Evolutionary conservation across 2,329 filamentous ascomycete species (phyloP).

Genomic region (Moelleriella libera): DNA sequence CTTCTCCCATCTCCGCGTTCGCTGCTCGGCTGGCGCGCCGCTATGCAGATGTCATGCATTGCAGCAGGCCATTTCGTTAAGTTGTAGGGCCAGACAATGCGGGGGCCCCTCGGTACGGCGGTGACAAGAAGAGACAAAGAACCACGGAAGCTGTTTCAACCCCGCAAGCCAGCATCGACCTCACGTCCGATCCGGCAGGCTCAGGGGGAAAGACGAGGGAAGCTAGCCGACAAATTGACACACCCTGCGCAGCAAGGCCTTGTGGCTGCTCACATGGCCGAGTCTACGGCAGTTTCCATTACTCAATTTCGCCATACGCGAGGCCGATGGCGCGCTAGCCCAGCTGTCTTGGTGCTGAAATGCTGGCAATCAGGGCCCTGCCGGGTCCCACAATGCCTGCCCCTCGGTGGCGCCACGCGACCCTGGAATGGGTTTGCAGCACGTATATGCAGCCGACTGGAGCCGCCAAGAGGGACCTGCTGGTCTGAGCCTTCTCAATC

Average conservation of each 20-base stretch:
- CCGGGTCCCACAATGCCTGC: neutral
- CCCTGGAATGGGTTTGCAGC: neutral
- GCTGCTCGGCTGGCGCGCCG: neutral
- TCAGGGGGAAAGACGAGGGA: too few relatives aligned
- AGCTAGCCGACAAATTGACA: neutral
- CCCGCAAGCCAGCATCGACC: neutral
- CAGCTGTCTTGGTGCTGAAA: neutral
- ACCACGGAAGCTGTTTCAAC: neutral
- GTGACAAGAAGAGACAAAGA: neutral
- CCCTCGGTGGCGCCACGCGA: neutral
- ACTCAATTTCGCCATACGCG: constrained; percentile 4
- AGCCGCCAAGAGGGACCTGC: neutral
- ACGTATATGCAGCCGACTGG: neutral
- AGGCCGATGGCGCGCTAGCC: constrained; percentile 3
- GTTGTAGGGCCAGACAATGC: neutral
- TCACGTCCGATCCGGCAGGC: neutral
- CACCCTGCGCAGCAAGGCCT: neutral
- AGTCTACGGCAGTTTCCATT: constrained; percentile 6
- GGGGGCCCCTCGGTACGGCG: too few relatives aligned
- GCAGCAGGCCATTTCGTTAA: neutral
- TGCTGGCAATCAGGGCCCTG: neutral
- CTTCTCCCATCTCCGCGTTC: neutral
- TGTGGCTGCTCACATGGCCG: constrained; percentile 6
- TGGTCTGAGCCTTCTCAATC: neutral
- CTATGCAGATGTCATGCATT: too few relatives aligned